phyloP scores from a whole-genome alignment of 1,284 basidiomycete species.

The Thecaphora thlaspeos region DNA sequence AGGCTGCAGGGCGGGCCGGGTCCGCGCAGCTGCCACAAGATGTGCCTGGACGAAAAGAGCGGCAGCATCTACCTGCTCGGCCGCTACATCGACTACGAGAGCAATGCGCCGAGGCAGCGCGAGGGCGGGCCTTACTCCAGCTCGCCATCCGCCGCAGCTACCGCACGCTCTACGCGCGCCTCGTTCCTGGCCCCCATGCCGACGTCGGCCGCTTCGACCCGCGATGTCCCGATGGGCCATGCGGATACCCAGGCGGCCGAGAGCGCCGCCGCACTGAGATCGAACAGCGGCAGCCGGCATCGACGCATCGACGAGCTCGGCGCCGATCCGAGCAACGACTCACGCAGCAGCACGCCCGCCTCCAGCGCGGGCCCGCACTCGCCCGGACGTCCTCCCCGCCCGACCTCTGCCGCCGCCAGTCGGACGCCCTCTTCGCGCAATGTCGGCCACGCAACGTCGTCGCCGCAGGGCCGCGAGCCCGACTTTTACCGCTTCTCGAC shows the following conservation, averaged over 20 bases:
- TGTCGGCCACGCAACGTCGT: constrained; percentile 10
- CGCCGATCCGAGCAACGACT: neutral
- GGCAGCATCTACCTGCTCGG: constrained; percentile 70
- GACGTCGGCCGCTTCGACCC: neutral
- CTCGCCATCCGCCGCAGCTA: neutral
- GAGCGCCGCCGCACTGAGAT: too few species aligned
- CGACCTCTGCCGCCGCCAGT: constrained; percentile 6
- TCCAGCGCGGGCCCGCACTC: constrained; percentile 1
- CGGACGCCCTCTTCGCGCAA: constrained; percentile 12
- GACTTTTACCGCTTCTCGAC: constrained; percentile 59
- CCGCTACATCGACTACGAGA: constrained; percentile 47
- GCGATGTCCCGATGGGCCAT: neutral
- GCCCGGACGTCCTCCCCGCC: constrained; percentile 12
- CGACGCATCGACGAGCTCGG: neutral
- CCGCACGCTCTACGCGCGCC: neutral
- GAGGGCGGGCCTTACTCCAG: neutral
- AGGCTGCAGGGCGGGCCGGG: constrained; percentile 67
- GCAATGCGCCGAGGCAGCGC: neutral
- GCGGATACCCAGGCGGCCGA: neutral
- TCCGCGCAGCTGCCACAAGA: constrained; percentile 75
- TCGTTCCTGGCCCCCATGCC: neutral
- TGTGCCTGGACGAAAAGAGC: constrained; percentile 72
- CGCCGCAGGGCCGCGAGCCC: constrained; percentile 29
- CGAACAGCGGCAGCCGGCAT: neutral
- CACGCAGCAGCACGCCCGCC: neutral